Percentiles rank a stretch among this genome's conserved stretches.
Conservation (phyloP, 352 stramenopile genomes). For the Globisporangium acanthophoron region DNA sequence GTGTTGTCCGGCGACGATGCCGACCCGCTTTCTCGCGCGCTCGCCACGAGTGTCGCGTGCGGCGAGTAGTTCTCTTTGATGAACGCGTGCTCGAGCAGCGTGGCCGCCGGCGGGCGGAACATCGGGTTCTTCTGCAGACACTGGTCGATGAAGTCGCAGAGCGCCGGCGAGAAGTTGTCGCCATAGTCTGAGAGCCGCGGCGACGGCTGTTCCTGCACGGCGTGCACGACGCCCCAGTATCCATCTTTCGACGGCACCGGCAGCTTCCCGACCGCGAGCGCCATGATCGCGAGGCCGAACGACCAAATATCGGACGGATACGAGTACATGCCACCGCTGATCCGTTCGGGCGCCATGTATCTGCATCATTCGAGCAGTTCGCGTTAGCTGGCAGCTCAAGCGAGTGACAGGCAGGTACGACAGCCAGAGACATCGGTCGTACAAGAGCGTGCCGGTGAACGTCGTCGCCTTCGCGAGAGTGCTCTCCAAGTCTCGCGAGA, state of each 20-base stretch:
- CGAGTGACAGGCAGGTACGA: neutral
- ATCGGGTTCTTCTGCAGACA: slow-evolving; percentile 80
- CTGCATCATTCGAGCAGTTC: slow-evolving; percentile 13
- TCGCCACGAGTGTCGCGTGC: slow-evolving; percentile 1
- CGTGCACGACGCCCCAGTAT: slow-evolving; percentile 89
- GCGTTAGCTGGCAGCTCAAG: neutral
- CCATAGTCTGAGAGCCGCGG: slow-evolving; percentile 60
- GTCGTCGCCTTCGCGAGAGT: slow-evolving; percentile 84
- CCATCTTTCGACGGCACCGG: slow-evolving; percentile 78
- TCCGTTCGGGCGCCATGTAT: slow-evolving; percentile 93
- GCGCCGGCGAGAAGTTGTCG: slow-evolving; percentile 50
- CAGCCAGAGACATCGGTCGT: slow-evolving; percentile 8
- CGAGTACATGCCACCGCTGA: slow-evolving; percentile 87
- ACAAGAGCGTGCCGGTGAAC: slow-evolving; percentile 90
- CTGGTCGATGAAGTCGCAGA: slow-evolving; percentile 76
- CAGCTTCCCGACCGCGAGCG: slow-evolving; percentile 82
- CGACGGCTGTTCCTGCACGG: slow-evolving; percentile 72
- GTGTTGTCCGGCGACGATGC: slow-evolving; percentile 14
- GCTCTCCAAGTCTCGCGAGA: slow-evolving; percentile 75
- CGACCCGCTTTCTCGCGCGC: slow-evolving; percentile 1
- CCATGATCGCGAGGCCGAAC: slow-evolving; percentile 77
- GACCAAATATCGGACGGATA: slow-evolving; percentile 86
- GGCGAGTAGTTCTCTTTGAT: slow-evolving; percentile 54
- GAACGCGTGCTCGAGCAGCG: slow-evolving; percentile 65
- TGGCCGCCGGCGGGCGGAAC: slow-evolving; percentile 37